These are phyloP conservation scores for Suhomyces wounanorum DNA, from an alignment of 1,139 yeast species.

Conservation along the genomic window DNA sequence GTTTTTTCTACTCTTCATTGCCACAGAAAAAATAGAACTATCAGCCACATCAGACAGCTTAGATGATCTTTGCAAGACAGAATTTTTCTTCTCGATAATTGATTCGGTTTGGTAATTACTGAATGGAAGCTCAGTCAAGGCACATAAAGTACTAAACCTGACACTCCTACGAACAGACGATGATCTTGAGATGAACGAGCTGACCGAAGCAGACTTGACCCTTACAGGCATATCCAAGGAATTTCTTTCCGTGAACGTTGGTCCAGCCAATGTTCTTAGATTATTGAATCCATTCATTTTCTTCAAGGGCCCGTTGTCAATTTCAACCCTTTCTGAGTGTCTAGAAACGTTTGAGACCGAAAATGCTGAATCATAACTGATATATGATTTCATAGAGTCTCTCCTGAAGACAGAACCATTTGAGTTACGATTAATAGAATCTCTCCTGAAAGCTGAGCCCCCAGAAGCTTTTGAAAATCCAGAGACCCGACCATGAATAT, in stretches of 20 bases:
- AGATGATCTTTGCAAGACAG: conserved; percentile 17
- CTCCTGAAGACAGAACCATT: conserved; percentile 32
- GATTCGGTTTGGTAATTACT: conserved; percentile 23
- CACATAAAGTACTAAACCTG: conserved; percentile 42
- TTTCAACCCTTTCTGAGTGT: conserved; percentile 18
- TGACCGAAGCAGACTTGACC: conserved; percentile 23
- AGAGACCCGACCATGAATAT: conserved; percentile 24
- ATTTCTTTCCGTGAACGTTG: conserved; percentile 16
- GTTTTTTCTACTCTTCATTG: conserved; percentile 24
- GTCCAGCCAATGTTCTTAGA: conserved; percentile 31
- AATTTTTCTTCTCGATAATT: conserved; percentile 11
- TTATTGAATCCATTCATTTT: conserved; percentile 44
- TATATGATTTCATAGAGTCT: conserved; percentile 50
- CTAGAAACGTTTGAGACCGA: conserved; percentile 37
- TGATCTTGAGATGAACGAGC: conserved; percentile 28
- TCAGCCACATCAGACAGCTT: conserved; percentile 35
- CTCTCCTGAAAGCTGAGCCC: conserved; percentile 32
- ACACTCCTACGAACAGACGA: conserved; percentile 34
- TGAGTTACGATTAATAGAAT: conserved; percentile 34
- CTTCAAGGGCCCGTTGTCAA: conserved; percentile 21
- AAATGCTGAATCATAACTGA: conserved; percentile 58
- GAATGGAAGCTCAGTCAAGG: conserved; percentile 47
- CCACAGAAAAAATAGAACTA: conserved; percentile 42
- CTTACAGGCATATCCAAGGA: conserved; percentile 30
- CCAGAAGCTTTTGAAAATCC: conserved; percentile 25